These are phyloP conservation scores for Moelleriella libera DNA, from an alignment of 2,329 filamentous ascomycete genomes.

Conservation along the genomic window DNA sequence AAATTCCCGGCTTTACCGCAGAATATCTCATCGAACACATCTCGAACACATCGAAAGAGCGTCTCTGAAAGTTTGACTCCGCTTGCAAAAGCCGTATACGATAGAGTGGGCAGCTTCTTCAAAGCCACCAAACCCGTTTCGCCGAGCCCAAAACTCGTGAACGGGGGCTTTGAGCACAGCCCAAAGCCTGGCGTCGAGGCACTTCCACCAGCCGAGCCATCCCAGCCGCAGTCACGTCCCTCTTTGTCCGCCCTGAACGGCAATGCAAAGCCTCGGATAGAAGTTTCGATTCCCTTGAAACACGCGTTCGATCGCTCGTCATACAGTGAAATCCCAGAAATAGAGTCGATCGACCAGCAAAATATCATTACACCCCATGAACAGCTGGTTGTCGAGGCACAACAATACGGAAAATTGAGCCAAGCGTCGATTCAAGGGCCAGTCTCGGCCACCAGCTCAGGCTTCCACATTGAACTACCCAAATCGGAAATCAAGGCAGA, in stretches of 20 bases:
- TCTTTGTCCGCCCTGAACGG: not conserved
- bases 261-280: constrained; percentile 19
- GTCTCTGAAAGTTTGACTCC: constrained; percentile 32
- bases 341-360: constrained; percentile 6
- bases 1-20: constrained; percentile 30
- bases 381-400: constrained; percentile 3
- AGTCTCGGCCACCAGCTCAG: constrained; percentile 7
- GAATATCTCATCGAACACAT: constrained; percentile 5
- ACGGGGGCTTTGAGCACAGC: constrained; percentile 17
- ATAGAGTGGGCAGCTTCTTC: constrained; percentile 24
- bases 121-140: constrained; percentile 21
- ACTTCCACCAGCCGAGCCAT: constrained; percentile 2
- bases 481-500: constrained; percentile 30
- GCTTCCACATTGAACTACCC: constrained; percentile 34
- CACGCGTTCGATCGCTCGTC: constrained; percentile 20
- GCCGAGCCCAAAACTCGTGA: constrained; percentile 16
- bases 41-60: constrained; percentile 10
- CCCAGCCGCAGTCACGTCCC: not conserved
- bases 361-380: constrained; percentile 5
- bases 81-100: constrained; percentile 26
- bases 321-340: constrained; percentile 18
- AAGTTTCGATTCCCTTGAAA: constrained; percentile 33
- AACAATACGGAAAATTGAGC: constrained; percentile 5
- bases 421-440: not conserved
- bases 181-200: constrained; percentile 9